Evolutionary conservation across 495 filamentous ascomycete species (phyloP).

Genomic region (Xylaria curta): DNA sequence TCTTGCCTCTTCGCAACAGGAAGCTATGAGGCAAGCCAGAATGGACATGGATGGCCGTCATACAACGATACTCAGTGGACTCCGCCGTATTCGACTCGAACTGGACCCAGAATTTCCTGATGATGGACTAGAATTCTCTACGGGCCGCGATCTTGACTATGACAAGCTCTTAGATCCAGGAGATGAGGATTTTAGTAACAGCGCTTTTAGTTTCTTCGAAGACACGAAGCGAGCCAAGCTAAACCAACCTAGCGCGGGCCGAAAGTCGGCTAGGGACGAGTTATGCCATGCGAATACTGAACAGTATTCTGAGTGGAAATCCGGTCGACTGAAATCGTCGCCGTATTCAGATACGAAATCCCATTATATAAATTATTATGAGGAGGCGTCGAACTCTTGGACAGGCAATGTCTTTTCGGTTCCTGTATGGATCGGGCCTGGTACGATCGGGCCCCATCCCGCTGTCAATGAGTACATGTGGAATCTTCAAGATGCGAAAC

Average conservation of each 20-base stretch:
- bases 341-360: slow-evolving; percentile 35
- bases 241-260: slow-evolving; percentile 38
- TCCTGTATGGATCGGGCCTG: slow-evolving; percentile 48
- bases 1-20: slow-evolving; percentile 49
- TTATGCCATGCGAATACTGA: background rate
- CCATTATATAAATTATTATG: slow-evolving; percentile 32
- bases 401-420: slow-evolving; percentile 35
- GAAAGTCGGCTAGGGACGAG: slow-evolving; percentile 29
- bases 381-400: slow-evolving; percentile 33
- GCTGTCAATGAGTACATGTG: slow-evolving; percentile 50
- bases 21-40: slow-evolving; percentile 35
- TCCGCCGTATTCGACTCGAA: slow-evolving; percentile 52
- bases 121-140: slow-evolving; percentile 31
- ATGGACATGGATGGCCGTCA: slow-evolving; percentile 24
- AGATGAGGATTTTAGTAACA: slow-evolving; percentile 38
- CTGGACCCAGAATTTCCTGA: slow-evolving; percentile 45
- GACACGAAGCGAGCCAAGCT: slow-evolving; percentile 7
- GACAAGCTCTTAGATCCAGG: slow-evolving; percentile 39
- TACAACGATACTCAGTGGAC: slow-evolving; percentile 42
- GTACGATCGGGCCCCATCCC: slow-evolving; percentile 30
- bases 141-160: slow-evolving; percentile 33
- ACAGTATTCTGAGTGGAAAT: slow-evolving; percentile 30
- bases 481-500: slow-evolving; percentile 36
- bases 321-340: slow-evolving; percentile 36
- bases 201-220: slow-evolving; percentile 13